Evolutionary conservation across 495 filamentous ascomycete species (phyloP), one percentile per base, ranked within the genome.

Genomic region (Aspergillus heteromorphus): DNA sequence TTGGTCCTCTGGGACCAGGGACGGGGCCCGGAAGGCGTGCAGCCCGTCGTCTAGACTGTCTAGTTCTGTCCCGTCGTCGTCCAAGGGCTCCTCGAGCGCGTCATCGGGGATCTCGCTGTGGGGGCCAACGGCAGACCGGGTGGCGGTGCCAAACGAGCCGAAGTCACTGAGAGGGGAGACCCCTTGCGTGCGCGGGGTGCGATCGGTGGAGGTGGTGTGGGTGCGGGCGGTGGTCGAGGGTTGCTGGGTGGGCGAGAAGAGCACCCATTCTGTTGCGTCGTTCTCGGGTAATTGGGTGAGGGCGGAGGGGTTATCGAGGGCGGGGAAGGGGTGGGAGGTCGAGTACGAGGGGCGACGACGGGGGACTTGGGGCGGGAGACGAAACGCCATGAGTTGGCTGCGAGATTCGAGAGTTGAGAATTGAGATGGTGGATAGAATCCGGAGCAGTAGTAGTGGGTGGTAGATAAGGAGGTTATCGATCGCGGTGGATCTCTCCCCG

Each of bases 21-120:
- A 83, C 0, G 81, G 81, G 49, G 83, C 80, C 53, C 86, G 80
- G 65, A 98, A 95, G 48, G 89, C 87, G 51, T 93, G 85, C 18
- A 97, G 76, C 49, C 92, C 90, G 57, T 91, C 89, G 66, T 96
- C 92, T 54, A 96, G 75, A 65, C 91, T 97, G 60, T 97, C 92
- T 41, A 95, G 74, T 69, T 96, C 90, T 2, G 71, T 76, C 5
- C 69, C 63, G 56, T 91, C 88, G 19, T 89, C 87, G 20, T 83
- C 83, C 2, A 79, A 69, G 17, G 75, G 73, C 18, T 84, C 84
- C 20, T 82, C 74, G 23, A 76, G 72, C 6, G 64, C 61, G 40
- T 66, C 64, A 1, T 82, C 75, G 21, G 79, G 70, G 45, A 75
- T 69, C 16, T 73, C 76, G 11, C 83, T 75, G 18, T 76, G 76